Evolutionary conservation across 768 basidiomycete species (phyloP), one percentile per base, ranked within the genome.

Genomic region (Neoboletus magnificus): DNA sequence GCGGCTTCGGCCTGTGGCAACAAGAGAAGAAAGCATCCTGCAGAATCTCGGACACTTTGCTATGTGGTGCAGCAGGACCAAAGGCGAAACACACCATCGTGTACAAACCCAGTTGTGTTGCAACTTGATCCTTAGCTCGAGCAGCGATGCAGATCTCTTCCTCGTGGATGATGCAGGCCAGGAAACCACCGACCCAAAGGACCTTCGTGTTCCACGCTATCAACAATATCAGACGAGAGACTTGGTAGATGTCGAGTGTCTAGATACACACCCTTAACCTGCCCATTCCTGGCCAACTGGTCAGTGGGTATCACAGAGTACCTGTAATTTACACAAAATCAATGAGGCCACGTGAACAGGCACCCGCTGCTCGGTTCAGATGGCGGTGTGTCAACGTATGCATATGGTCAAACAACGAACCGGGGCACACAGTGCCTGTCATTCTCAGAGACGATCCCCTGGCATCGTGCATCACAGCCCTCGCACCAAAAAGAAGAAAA

Each of bases 191-290:
- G n/a, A 91, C 78, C 65, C 82, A 86, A 11, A 98, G 77, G 9
- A 98, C 78, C 65, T 97, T 94, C 59, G 81, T 82, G 66, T 98
- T 98, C 94, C 93, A 96, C 16, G 85, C 88, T 89, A 54, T 27
- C 5, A 15, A 40, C 6, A 23, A 15, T 11, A 20, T 52, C 18
- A 47, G 6, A 7, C 30, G 50, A 54, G 53, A 41, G 20, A 13
- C 2, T 32, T 15, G 4, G 1, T 15, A 15, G 22, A 16, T 18
- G 15, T 23, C 54, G 45, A 46, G 9, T 20, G 10, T 11, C 22
- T 10, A 10, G 44, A 58, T 13, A 69, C 81, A 64, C 63, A 90
- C 89, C 73, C 25, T 85, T 84, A n/a, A 91, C 89, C 66, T 90
- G 85, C 27, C 87, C 84, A 69, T 97, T 93, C 65, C 90, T 92